phyloP scores from a whole-genome alignment of 1,284 basidiomycete species.

The Papiliotrema flavescens region DNA sequence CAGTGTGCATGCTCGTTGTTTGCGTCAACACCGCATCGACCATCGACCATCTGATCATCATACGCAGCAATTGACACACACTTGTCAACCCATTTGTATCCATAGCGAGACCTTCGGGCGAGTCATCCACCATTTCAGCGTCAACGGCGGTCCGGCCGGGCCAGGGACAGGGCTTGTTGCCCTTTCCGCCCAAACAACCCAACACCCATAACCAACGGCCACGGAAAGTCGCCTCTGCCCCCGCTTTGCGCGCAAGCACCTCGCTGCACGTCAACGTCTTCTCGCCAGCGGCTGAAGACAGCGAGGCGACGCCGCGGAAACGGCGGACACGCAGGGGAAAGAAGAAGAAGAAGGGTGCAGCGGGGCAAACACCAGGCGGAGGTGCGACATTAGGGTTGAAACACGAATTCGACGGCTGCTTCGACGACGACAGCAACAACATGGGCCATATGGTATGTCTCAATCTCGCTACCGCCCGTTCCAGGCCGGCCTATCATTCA shows the following conservation, averaged over 20 bases:
- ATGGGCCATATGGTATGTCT: background rate
- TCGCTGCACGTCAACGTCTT: background rate
- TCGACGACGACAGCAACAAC: background rate
- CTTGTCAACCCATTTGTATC: background rate
- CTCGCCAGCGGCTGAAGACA: too few relatives aligned
- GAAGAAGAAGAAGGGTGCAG: slow-evolving; percentile 1
- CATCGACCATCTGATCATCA: background rate
- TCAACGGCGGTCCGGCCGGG: background rate
- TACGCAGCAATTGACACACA: background rate
- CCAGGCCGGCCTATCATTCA: too few relatives aligned
- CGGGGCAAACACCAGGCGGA: too few relatives aligned
- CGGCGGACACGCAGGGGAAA: background rate
- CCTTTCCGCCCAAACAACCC: background rate
- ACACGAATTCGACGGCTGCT: background rate
- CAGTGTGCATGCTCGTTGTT: background rate
- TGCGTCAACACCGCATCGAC: background rate
- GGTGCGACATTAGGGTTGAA: too few relatives aligned
- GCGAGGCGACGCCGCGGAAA: background rate
- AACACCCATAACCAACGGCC: background rate
- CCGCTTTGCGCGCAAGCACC: background rate
- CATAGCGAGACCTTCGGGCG: background rate
- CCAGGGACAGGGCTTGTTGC: background rate
- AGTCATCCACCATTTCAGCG: background rate
- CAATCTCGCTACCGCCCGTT: too few relatives aligned
- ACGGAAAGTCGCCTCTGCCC: background rate